Evolutionary conservation across 352 stramenopile species (phyloP).

Genomic region (Phytophthora palmivora): DNA sequence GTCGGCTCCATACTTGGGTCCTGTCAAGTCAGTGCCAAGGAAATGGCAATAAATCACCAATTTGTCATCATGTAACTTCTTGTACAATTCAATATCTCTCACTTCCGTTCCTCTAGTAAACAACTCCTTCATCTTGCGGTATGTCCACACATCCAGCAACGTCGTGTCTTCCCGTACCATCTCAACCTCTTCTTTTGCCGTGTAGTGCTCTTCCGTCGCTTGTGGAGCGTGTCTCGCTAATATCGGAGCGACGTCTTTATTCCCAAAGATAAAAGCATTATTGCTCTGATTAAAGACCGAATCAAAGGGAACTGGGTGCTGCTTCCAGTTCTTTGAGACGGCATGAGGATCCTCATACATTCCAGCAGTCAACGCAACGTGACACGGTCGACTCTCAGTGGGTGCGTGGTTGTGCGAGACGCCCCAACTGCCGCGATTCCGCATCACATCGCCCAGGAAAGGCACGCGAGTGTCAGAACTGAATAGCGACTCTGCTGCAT

Average conservation of each 20-base stretch:
- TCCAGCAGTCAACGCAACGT: constrained; percentile 84
- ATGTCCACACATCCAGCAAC: constrained; percentile 78
- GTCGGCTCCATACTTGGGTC: constrained; percentile 73
- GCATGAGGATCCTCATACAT: constrained; percentile 90
- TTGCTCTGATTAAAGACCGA: constrained; percentile 87
- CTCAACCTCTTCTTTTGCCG: constrained; percentile 65
- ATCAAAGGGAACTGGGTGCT: constrained; percentile 86
- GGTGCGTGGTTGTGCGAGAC: constrained; percentile 88
- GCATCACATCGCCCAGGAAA: constrained; percentile 74
- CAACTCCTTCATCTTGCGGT: constrained; percentile 56
- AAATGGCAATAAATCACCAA: constrained; percentile 86
- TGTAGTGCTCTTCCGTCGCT: constrained; percentile 73
- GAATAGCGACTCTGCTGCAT: not conserved
- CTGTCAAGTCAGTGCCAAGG: constrained; percentile 83
- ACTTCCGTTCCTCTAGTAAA: constrained; percentile 41
- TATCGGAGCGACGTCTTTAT: constrained; percentile 85
- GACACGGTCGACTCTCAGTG: constrained; percentile 81
- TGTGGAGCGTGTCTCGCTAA: constrained; percentile 73
- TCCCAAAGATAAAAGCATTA: constrained; percentile 76
- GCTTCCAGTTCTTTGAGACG: constrained; percentile 81
- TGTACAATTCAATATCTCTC: constrained; percentile 42
- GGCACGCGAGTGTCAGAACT: constrained; percentile 41
- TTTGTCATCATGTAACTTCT: constrained; percentile 52
- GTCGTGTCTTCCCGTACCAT: constrained; percentile 75
- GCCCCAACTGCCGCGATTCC: constrained; percentile 72